Base-by-base conservation (phyloP, 257 asterid genomes). In the Ballota nigra region DNA sequence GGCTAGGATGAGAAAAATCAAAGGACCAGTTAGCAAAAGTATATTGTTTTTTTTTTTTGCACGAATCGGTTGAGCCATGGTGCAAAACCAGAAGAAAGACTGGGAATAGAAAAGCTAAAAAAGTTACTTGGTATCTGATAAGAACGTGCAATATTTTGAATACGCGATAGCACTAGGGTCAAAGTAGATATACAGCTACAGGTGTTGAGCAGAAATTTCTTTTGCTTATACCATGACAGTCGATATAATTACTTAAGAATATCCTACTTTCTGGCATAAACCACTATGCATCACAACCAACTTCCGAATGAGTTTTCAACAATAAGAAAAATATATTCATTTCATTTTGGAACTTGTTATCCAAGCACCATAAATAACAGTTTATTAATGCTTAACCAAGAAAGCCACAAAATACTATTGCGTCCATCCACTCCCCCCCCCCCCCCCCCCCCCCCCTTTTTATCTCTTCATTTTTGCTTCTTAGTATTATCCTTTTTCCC, bases 1-100 rank as follows among this genome's bases (percentile, higher is more conserved):
- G 81, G 78, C 99, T 94, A 84, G 56, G 74, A 76, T 34, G 63
- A 78, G 43, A 70, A 82, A 69, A 53, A 64, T 58, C 55, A 64
- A 28, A 22, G 40, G 36, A 24, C 59, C 69, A 68, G 29, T 68
- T 28, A 73, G 38, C 71, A 80, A 18, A 16, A 51, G 18, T 51
- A 16, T 7, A 51, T 6, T 51, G 4, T 7, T 51, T 51, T 33
- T 33, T 33, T 18, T 49, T 49, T 15, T 15, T n/a, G 23, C 26
- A 16, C 18, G 26, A 16, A 51, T n/a, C 24, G 3, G 18, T 51
- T 19, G n/a, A 51, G 57, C 57, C 57, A 51, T 51, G 24, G 24
- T 51, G 57, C 24, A 51, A 51, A 58, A 58, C 40, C 10, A 58
- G 64, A 28, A 59, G 22, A 72, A 16, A 52, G 53, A 47, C 18